A percentile compares a stretch with the other conserved stretches of the same genome.
phyloP scores from a whole-genome alignment of 805 yeast genomes.

The Barnettozyma vustinii region DNA sequence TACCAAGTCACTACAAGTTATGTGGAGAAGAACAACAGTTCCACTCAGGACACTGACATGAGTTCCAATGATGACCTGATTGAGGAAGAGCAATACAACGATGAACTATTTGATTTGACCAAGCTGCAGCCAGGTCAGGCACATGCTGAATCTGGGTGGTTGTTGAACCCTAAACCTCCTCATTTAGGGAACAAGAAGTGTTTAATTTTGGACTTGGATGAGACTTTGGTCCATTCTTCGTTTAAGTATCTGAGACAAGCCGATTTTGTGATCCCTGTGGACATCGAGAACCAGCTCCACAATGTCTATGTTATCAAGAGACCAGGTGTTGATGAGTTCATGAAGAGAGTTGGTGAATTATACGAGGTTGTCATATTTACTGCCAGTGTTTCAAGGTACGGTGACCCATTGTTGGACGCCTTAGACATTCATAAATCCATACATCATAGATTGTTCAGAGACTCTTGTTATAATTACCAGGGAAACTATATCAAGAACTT shows the following conservation, averaged over 20 bases:
- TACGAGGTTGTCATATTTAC: slow-evolving; percentile 96
- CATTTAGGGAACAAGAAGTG: slow-evolving; percentile 67
- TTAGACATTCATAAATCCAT: slow-evolving; percentile 70
- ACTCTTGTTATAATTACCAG: slow-evolving; percentile 87
- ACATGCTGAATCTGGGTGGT: slow-evolving; percentile 57
- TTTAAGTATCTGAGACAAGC: slow-evolving; percentile 89
- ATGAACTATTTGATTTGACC: slow-evolving; percentile 50
- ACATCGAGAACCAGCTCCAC: slow-evolving; percentile 86
- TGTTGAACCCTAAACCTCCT: slow-evolving; percentile 51
- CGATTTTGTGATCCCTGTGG: slow-evolving; percentile 96
- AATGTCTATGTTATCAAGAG: slow-evolving; percentile 94
- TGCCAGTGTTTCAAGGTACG: slow-evolving; percentile 92
- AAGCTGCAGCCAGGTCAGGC: slow-evolving; percentile 69
- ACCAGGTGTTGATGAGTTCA: slow-evolving; percentile 96
- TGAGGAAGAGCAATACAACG: slow-evolving; percentile 23
- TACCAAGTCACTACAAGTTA: slow-evolving; percentile 5
- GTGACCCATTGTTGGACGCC: slow-evolving; percentile 90
- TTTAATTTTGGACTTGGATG: slow-evolving; percentile 87
- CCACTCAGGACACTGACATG: slow-evolving; percentile 18
- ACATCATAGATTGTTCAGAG: slow-evolving; percentile 91
- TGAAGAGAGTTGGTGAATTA: slow-evolving; percentile 73
- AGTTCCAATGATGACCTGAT: slow-evolving; percentile 24
- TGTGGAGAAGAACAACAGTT: slow-evolving; percentile 8
- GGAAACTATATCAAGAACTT: slow-evolving; percentile 93
- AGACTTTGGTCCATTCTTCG: slow-evolving; percentile 92